A percentile compares a stretch with the other conserved stretches of the same genome.
Evolutionary conservation across 768 basidiomycete genomes (phyloP).

Genomic region (Mycena alexandri): DNA sequence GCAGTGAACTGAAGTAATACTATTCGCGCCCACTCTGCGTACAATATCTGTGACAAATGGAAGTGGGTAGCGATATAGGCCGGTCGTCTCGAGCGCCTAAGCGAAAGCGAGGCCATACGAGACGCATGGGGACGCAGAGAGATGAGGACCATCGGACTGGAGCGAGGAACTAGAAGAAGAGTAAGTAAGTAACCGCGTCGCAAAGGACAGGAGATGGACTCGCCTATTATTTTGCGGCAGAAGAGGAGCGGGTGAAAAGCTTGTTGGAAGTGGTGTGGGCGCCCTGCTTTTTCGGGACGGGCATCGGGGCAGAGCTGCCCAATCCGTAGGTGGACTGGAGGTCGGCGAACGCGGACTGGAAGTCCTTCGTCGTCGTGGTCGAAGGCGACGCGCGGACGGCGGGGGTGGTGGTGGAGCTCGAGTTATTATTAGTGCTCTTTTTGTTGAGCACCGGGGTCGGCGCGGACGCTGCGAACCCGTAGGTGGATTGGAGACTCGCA

Average conservation of each 20-base stretch:
- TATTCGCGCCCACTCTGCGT: not conserved
- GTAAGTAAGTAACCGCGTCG: too few species aligned
- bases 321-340: constrained; percentile 26
- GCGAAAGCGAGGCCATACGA: too few species aligned
- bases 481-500: constrained; percentile 32
- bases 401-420: not conserved
- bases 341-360: constrained; percentile 17
- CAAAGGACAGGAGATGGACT: not conserved
- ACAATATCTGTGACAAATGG: not conserved
- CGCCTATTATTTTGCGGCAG: not conserved
- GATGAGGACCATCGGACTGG: too few species aligned
- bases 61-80: not conserved
- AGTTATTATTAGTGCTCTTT: too few species aligned
- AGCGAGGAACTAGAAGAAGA: too few species aligned
- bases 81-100: not conserved
- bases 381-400: not conserved
- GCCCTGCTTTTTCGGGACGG: constrained; percentile 13
- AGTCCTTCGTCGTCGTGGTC: constrained; percentile 6
- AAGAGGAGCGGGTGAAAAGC: constrained; percentile 7
- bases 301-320: constrained; percentile 14
- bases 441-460: constrained; percentile 19
- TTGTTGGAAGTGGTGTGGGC: not conserved
- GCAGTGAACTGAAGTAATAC: not conserved
- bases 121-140: too few species aligned
- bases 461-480: constrained; percentile 18